Percentiles rank a stretch among this genome's conserved stretches.
Evolutionary conservation across 73 alveolate genomes (phyloP).

Genomic region (Paramecium tetraurelia): DNA sequence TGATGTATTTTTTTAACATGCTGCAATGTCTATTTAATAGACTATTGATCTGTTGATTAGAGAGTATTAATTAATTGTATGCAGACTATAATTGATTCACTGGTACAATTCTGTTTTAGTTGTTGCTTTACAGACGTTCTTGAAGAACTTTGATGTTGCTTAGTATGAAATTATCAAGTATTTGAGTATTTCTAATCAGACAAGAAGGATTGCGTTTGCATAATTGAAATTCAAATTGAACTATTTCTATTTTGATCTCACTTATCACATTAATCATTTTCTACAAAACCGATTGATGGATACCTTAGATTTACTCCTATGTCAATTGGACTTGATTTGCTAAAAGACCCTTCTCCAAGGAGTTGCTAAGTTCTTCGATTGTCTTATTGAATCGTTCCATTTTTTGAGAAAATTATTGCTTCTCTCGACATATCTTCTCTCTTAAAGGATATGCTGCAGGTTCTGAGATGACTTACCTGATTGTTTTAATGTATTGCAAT

Average conservation of each 20-base stretch:
- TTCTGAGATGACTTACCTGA: not conserved
- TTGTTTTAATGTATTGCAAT: not conserved
- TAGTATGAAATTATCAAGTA: not conserved
- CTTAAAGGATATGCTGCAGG: slow-evolving; percentile 17
- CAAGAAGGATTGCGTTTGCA: slow-evolving; percentile 21
- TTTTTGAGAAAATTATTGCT: not conserved
- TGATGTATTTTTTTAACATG: not conserved
- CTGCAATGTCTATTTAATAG: not conserved
- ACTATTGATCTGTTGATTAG: not conserved
- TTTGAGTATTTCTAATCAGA: not conserved
- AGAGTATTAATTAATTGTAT: not conserved
- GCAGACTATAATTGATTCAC: not conserved
- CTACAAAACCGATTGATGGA: not conserved
- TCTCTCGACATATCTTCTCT: slow-evolving; percentile 34
- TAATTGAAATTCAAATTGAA: not conserved
- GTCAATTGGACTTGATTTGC: not conserved
- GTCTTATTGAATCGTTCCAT: not conserved
- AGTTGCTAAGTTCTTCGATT: not conserved
- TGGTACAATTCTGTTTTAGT: not conserved
- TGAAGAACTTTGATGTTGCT: not conserved
- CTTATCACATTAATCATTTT: not conserved
- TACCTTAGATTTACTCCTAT: not conserved
- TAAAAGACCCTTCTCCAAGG: slow-evolving; percentile 2
- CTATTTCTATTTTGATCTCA: not conserved
- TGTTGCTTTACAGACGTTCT: not conserved